Evolutionary conservation across 257 asterid genomes (phyloP).

Genomic region (Capsicum rhomboideum): DNA sequence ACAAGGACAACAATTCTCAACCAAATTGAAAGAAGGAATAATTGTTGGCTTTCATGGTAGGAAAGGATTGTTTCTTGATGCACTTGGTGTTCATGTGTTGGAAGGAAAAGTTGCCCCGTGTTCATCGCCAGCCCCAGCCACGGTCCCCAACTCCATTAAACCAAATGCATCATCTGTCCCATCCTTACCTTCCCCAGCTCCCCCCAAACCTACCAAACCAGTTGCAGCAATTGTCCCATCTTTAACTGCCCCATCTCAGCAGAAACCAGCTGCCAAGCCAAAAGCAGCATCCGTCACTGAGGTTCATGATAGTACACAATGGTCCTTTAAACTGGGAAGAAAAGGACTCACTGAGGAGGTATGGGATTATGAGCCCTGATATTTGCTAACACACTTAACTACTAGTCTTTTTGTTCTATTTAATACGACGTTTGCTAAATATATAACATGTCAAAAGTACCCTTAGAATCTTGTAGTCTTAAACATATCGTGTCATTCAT

Average conservation of each 20-base stretch:
- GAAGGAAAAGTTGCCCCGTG: conserved; percentile 29
- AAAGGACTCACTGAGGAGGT: conserved; percentile 48
- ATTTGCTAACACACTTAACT: not conserved
- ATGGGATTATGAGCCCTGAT: not conserved
- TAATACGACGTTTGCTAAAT: not conserved
- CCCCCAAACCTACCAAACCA: conserved; percentile 2
- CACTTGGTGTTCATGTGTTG: conserved; percentile 59
- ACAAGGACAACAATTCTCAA: conserved; percentile 53
- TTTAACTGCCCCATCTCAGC: not conserved
- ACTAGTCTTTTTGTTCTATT: not conserved
- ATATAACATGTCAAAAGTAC: not conserved
- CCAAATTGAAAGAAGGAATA: conserved; percentile 43
- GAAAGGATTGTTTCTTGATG: conserved; percentile 63
- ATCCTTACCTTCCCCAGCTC: conserved; percentile 3
- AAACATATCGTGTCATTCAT: not conserved
- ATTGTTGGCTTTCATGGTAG: conserved; percentile 74
- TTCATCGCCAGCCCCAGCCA: not conserved
- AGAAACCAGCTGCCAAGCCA: conserved; percentile 19
- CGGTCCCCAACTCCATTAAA: not conserved
- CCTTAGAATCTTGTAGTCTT: not conserved
- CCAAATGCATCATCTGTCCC: conserved; percentile 4
- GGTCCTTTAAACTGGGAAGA: conserved; percentile 38
- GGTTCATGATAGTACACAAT: conserved; percentile 26
- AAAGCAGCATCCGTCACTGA: conserved; percentile 5
- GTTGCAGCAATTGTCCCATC: not conserved